phyloP scores from a whole-genome alignment of 1,284 basidiomycete species.

The Cryptococcus sp. region DNA sequence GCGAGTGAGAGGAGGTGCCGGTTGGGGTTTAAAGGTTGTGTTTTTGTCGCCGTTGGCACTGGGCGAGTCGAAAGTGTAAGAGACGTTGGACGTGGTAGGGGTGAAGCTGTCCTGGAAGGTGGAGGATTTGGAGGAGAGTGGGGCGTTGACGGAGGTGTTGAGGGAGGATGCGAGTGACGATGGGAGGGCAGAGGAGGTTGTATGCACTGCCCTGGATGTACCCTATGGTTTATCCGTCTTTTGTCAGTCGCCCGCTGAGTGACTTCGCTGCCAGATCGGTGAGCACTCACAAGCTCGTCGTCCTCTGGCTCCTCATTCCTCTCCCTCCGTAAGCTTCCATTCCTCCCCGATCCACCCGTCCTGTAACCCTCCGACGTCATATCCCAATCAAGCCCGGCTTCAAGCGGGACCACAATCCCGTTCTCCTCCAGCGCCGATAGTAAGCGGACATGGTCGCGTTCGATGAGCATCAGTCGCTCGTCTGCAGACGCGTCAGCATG shows the following conservation, averaged over 20 bases:
- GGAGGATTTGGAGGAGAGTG: constrained; percentile 27
- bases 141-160: constrained; percentile 14
- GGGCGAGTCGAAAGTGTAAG: constrained; percentile 37
- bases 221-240: not conserved
- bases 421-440: constrained; percentile 29
- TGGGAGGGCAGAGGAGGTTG: constrained; percentile 18
- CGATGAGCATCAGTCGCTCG: constrained; percentile 36
- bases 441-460: constrained; percentile 31
- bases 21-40: constrained; percentile 14
- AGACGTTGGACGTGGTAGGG: constrained; percentile 21
- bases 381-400: too few species aligned
- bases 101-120: constrained; percentile 38
- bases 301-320: constrained; percentile 20
- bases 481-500: constrained; percentile 22
- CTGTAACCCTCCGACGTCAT: not conserved
- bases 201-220: not conserved
- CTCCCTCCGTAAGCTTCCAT: constrained; percentile 19
- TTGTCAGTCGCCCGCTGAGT: not conserved
- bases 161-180: constrained; percentile 31
- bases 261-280: not conserved
- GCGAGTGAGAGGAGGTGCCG: constrained; percentile 10
- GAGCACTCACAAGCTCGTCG: constrained; percentile 19
- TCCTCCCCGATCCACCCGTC: constrained; percentile 5
- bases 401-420: constrained; percentile 25
- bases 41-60: not conserved